Conservation (phyloP, 495 filamentous ascomycete genomes). For the Penicillium paxilli region DNA sequence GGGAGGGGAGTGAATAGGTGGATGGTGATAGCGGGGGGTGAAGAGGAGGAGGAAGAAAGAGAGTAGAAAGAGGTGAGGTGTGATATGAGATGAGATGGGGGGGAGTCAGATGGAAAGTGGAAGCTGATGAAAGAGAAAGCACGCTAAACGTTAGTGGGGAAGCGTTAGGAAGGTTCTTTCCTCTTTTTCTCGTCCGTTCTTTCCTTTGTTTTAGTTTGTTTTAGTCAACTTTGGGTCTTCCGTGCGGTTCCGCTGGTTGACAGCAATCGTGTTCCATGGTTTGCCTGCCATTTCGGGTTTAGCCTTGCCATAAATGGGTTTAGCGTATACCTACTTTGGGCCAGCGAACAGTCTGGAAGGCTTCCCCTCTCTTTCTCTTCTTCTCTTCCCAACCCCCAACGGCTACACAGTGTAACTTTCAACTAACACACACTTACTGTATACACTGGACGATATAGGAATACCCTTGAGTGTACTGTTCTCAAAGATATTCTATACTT, state of each 20-base stretch:
- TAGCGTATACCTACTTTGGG: neutral
- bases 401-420: neutral
- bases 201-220: constrained; percentile 5
- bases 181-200: too few species aligned
- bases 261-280: neutral
- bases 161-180: too few species aligned
- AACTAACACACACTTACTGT: neutral
- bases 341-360: neutral
- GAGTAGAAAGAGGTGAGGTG: neutral
- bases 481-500: too few species aligned
- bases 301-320: too few species aligned
- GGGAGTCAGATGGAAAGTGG: neutral
- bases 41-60: neutral
- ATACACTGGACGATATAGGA: neutral
- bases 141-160: constrained; percentile 2
- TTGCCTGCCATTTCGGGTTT: too few species aligned
- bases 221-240: neutral
- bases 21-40: neutral
- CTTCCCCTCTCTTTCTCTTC: neutral
- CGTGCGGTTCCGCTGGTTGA: neutral
- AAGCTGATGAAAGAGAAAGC: too few species aligned
- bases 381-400: neutral
- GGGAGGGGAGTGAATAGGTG: neutral
- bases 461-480: too few species aligned
- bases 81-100: neutral